Conservation (phyloP, 495 filamentous ascomycete species). For the Glarea lozoyensis region DNA sequence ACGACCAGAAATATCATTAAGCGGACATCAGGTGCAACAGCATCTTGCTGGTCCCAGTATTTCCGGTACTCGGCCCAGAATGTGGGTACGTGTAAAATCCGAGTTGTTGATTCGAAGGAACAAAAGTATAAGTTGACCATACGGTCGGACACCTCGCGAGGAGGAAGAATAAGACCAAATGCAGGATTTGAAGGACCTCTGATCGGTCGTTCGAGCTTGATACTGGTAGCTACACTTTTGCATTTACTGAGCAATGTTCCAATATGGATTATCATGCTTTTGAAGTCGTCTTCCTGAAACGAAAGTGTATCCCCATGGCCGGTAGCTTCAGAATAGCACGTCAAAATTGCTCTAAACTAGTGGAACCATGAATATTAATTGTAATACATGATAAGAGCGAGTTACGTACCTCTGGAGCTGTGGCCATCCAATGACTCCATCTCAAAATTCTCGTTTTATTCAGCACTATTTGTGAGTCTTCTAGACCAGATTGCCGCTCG, state of each 20-base stretch:
- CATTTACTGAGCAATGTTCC: slow-evolving; percentile 27
- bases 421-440: slow-evolving; percentile 34
- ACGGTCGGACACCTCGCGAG: slow-evolving; percentile 39
- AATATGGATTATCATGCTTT: slow-evolving; percentile 11
- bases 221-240: slow-evolving; percentile 20
- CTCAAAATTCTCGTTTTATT: slow-evolving; percentile 33
- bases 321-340: background rate
- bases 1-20: slow-evolving; percentile 46
- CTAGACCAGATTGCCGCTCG: slow-evolving; percentile 19
- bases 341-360: background rate
- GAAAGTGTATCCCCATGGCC: background rate
- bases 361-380: slow-evolving; percentile 1
- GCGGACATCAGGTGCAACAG: slow-evolving; percentile 25
- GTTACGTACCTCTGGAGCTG: slow-evolving; percentile 28
- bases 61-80: slow-evolving; percentile 44
- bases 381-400: too few relatives aligned
- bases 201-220: slow-evolving; percentile 24
- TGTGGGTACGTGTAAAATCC: slow-evolving; percentile 48
- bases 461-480: slow-evolving; percentile 22
- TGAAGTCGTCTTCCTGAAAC: slow-evolving; percentile 14
- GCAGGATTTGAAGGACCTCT: slow-evolving; percentile 17
- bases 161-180: slow-evolving; percentile 30
- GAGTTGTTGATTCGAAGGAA: slow-evolving; percentile 46
- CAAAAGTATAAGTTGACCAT: slow-evolving; percentile 46
- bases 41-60: slow-evolving; percentile 36